phyloP scores from a whole-genome alignment of 805 yeast species.

The Kuraishia borneana region DNA sequence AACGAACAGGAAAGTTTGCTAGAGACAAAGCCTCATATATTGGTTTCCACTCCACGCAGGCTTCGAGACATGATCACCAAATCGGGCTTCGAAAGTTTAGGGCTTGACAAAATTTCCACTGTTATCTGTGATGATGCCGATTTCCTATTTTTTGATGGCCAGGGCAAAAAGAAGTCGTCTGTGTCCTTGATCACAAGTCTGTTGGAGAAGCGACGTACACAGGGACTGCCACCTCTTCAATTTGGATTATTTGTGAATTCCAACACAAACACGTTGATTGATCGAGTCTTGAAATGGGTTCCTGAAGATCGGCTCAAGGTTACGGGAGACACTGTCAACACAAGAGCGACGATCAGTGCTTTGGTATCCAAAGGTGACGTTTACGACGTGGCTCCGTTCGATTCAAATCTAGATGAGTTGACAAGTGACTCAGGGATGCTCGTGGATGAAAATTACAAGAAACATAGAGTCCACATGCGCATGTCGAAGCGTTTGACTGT shows the following conservation, averaged over 20 bases:
- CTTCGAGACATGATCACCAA: slow-evolving; percentile 22
- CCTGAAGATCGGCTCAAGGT: not conserved
- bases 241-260: slow-evolving; percentile 1
- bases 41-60: slow-evolving; percentile 24
- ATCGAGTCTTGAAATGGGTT: not conserved
- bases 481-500: not conserved
- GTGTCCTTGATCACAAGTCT: slow-evolving; percentile 19
- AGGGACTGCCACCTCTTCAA: slow-evolving; percentile 14
- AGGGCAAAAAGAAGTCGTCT: slow-evolving; percentile 12
- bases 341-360: not conserved
- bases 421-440: not conserved
- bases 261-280: not conserved
- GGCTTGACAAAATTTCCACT: slow-evolving; percentile 15
- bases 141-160: slow-evolving; percentile 12
- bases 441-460: not conserved
- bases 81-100: slow-evolving; percentile 12
- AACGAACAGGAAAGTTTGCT: slow-evolving; percentile 15
- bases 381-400: not conserved
- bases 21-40: slow-evolving; percentile 15
- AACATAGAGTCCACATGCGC: not conserved
- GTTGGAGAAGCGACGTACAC: slow-evolving; percentile 17
- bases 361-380: not conserved
- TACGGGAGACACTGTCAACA: not conserved
- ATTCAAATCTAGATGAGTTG: not conserved
- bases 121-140: slow-evolving; percentile 23